These are phyloP conservation scores for Suhomyces vadensis DNA, from an alignment of 805 yeast species.

Conservation along the genomic window DNA sequence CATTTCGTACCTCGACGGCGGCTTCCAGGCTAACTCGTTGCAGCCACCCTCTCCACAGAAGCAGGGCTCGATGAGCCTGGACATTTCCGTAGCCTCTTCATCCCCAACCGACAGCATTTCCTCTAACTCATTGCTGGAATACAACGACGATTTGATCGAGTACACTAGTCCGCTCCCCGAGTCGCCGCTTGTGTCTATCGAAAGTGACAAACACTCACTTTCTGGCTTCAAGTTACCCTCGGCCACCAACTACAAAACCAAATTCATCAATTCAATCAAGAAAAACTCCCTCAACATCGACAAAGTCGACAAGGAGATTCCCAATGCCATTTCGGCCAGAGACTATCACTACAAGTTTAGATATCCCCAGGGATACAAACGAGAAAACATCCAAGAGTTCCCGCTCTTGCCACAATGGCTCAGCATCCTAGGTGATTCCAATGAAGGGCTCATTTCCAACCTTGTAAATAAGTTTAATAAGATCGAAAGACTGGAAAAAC, in stretches of 20 bases:
- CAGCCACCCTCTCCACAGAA: slow-evolving; percentile 3
- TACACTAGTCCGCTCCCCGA: slow-evolving; percentile 9
- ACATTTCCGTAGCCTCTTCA: slow-evolving; percentile 5
- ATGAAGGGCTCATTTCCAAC: slow-evolving; percentile 22
- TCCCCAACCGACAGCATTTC: slow-evolving; percentile 9
- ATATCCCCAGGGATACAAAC: slow-evolving; percentile 8
- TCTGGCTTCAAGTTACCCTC: slow-evolving; percentile 47
- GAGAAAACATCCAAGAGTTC: slow-evolving; percentile 3
- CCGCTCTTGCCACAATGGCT: slow-evolving; percentile 36
- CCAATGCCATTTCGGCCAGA: not conserved
- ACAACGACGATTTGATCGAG: slow-evolving; percentile 12
- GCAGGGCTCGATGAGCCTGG: not conserved
- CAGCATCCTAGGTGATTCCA: slow-evolving; percentile 21
- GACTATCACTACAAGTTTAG: slow-evolving; percentile 11
- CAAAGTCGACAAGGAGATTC: not conserved
- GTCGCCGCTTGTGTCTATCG: not conserved
- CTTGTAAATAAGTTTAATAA: slow-evolving; percentile 35
- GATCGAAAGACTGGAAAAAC: slow-evolving; percentile 40
- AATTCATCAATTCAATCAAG: slow-evolving; percentile 38
- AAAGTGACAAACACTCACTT: slow-evolving; percentile 16
- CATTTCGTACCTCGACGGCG: slow-evolving; percentile 29
- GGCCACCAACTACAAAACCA: slow-evolving; percentile 36
- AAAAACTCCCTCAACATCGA: slow-evolving; percentile 24
- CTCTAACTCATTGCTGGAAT: slow-evolving; percentile 9
- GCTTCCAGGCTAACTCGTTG: slow-evolving; percentile 17